phyloP scores from a whole-genome alignment of 208 protist species.

The Acanthamoeba rhysodes region DNA sequence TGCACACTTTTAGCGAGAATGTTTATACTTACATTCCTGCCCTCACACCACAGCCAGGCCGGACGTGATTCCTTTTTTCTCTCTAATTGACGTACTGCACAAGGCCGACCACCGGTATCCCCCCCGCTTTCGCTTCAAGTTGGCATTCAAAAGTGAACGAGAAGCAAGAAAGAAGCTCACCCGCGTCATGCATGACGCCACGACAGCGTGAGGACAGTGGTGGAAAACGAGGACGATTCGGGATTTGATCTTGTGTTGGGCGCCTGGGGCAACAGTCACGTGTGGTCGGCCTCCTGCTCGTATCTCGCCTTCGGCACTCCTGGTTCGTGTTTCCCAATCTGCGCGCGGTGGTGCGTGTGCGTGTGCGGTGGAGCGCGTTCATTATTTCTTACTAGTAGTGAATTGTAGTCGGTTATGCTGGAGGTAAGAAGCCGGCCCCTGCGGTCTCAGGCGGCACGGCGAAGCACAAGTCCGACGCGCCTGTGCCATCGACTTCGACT shows the following conservation, averaged over 20 bases:
- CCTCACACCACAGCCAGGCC: background rate
- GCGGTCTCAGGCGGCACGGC: background rate
- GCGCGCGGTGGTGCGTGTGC: background rate
- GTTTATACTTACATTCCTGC: background rate
- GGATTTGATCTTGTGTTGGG: conserved; percentile 35
- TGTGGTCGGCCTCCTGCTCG: conserved; percentile 71
- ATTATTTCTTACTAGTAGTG: too few species aligned
- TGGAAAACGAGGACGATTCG: background rate
- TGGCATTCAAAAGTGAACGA: background rate
- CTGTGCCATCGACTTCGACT: background rate
- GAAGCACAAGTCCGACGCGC: background rate
- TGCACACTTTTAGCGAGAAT: background rate
- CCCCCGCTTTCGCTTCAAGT: background rate
- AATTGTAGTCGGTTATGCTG: background rate
- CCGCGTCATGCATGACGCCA: too few species aligned
- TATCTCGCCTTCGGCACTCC: conserved; percentile 46
- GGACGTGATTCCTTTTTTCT: conserved; percentile 21
- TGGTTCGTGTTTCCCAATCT: background rate
- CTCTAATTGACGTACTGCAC: conserved; percentile 37
- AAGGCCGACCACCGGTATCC: conserved; percentile 20
- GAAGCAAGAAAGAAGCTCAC: background rate
- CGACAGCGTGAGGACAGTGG: background rate
- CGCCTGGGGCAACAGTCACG: background rate
- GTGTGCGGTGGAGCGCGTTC: too few species aligned
- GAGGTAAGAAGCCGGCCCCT: background rate